A percentile compares a stretch with the other conserved stretches of the same genome.
phyloP scores from a whole-genome alignment of 805 yeast species.

The Lipomyces starkeyi region DNA sequence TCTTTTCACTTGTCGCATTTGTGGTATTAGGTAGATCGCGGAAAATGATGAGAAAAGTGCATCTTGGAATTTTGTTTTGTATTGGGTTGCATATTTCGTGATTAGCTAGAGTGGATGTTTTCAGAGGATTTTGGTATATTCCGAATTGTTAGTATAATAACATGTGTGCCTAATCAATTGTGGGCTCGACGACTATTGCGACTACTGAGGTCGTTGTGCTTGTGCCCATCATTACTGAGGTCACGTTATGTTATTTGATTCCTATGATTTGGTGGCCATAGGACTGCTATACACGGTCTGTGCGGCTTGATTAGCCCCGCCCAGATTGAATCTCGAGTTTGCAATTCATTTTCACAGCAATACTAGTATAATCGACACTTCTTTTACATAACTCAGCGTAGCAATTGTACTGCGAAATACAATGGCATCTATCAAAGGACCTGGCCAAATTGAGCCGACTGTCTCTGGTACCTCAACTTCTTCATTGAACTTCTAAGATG shows the following conservation, averaged over 20 bases:
- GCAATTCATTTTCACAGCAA: too few relatives aligned
- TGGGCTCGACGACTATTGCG: too few relatives aligned
- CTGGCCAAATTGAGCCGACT: constrained; percentile 19
- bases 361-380: neutral
- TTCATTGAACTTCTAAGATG: neutral
- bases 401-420: neutral
- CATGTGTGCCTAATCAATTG: too few relatives aligned
- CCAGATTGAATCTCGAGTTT: too few relatives aligned
- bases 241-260: too few relatives aligned
- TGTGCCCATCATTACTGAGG: too few relatives aligned
- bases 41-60: neutral
- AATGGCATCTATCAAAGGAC: constrained; percentile 26
- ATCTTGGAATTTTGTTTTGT: neutral
- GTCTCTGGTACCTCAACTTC: constrained; percentile 12
- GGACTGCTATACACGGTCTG: neutral
- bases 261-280: too few relatives aligned
- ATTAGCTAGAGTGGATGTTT: neutral
- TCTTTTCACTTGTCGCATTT: neutral
- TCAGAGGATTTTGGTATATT: neutral
- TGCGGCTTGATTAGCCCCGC: neutral
- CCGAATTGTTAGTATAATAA: neutral
- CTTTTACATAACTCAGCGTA: neutral
- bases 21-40: neutral
- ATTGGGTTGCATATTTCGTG: neutral
- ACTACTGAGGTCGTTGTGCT: too few relatives aligned